Percentiles rank a stretch among this genome's conserved stretches.
Conservation (phyloP, 768 basidiomycete species). For the Rhodotorula diobovata region DNA sequence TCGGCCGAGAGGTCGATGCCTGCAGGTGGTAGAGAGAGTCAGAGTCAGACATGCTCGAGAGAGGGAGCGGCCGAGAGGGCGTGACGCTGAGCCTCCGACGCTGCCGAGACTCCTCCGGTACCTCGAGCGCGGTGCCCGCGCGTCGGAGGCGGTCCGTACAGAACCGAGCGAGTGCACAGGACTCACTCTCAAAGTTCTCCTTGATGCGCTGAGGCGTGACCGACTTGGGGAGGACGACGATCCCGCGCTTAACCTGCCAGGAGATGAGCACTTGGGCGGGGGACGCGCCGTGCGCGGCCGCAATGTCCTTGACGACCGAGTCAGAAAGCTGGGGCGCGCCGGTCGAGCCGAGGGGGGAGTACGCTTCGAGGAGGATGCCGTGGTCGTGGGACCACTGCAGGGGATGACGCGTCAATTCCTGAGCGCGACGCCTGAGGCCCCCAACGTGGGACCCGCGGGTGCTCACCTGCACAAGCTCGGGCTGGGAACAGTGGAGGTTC, state of each 20-base stretch:
- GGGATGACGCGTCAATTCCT: not conserved
- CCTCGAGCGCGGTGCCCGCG: too few species aligned
- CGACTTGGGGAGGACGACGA: conserved; percentile 71
- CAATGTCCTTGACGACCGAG: conserved; percentile 52
- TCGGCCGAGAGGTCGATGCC: conserved; percentile 22
- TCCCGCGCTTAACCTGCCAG: conserved; percentile 70
- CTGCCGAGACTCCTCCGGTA: too few species aligned
- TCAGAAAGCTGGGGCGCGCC: conserved; percentile 57
- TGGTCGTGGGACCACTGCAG: conserved; percentile 57
- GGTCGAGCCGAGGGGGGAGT: conserved; percentile 74
- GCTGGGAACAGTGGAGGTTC: conserved; percentile 50
- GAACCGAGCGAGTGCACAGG: too few species aligned
- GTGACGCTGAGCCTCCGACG: too few species aligned
- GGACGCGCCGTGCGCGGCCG: conserved; percentile 53
- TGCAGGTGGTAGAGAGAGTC: not conserved
- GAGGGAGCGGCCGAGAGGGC: not conserved
- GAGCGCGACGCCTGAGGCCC: not conserved
- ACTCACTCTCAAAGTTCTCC: conserved; percentile 54
- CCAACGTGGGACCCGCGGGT: too few species aligned
- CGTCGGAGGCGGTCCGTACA: too few species aligned
- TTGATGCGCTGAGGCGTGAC: conserved; percentile 65
- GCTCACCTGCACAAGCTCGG: conserved; percentile 53
- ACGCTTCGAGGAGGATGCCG: conserved; percentile 57
- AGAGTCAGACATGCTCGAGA: not conserved
- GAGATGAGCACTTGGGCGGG: conserved; percentile 77